Conservation (phyloP, 108 stramenopile species). For the Nannochloropsis gaditana region DNA sequence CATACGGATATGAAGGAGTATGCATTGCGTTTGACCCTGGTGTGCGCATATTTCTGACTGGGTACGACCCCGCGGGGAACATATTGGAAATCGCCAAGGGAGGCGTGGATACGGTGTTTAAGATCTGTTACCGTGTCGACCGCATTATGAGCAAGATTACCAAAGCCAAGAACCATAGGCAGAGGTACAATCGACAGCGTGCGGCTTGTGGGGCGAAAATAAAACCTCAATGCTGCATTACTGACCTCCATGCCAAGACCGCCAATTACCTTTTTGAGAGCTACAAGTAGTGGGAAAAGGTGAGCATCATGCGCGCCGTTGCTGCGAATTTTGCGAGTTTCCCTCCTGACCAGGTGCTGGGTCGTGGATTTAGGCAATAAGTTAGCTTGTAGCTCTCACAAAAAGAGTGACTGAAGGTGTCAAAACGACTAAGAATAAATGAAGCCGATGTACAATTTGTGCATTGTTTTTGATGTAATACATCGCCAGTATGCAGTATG, state of each 20-base stretch:
- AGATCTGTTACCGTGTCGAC: too few species aligned
- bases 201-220: too few species aligned
- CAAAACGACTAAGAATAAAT: not conserved
- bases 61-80: slow-evolving; percentile 9
- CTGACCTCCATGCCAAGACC: too few species aligned
- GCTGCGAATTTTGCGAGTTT: too few species aligned
- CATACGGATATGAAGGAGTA: not conserved
- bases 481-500: too few species aligned
- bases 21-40: not conserved
- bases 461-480: too few species aligned
- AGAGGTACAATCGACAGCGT: too few species aligned
- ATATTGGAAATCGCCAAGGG: not conserved
- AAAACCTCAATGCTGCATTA: too few species aligned
- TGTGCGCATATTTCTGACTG: not conserved
- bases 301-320: too few species aligned
- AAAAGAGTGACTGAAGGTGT: not conserved
- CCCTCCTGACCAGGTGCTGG: not conserved
- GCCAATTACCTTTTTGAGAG: not conserved
- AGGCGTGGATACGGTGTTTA: not conserved
- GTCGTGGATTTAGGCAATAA: not conserved
- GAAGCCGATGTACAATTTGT: not conserved
- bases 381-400: not conserved
- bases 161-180: too few species aligned
- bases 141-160: too few species aligned
- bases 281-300: not conserved